These are phyloP conservation scores for Talaromyces sp. DNA, from an alignment of 2,329 filamentous ascomycete genomes.

Conservation along the genomic window DNA sequence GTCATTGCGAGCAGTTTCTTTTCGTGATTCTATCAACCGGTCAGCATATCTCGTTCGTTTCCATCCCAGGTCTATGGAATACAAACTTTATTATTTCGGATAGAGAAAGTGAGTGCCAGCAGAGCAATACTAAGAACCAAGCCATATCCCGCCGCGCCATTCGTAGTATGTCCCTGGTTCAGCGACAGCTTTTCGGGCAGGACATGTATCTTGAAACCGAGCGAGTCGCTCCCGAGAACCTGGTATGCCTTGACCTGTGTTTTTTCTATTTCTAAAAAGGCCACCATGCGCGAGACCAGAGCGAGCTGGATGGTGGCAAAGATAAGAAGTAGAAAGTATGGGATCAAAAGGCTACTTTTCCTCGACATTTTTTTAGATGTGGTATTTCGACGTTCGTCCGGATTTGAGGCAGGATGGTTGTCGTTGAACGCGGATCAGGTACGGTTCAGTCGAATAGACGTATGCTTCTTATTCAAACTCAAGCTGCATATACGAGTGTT, in stretches of 20 bases:
- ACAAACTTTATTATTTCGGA: not conserved
- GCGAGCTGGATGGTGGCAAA: conserved; percentile 5
- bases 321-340: conserved; percentile 4
- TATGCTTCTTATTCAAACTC: too few species aligned
- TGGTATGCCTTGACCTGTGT: not conserved
- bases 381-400: not conserved
- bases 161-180: conserved; percentile 8
- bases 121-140: conserved; percentile 3
- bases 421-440: not conserved
- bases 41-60: not conserved
- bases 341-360: conserved; percentile 1
- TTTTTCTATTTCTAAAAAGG: conserved; percentile 7
- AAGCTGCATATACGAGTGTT: not conserved
- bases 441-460: too few species aligned
- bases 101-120: not conserved
- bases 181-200: conserved; percentile 7
- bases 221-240: not conserved
- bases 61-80: not conserved
- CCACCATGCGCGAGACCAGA: conserved; percentile 8
- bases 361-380: not conserved
- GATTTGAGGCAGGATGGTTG: not conserved
- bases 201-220: conserved; percentile 3
- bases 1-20: not conserved
- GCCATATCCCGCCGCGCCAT: conserved; percentile 5
- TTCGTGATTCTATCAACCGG: not conserved